Evolutionary conservation across 176 grass and related monocot genomes (phyloP), one percentile per base, ranked within the genome.

Genomic region (Carex parvula): DNA sequence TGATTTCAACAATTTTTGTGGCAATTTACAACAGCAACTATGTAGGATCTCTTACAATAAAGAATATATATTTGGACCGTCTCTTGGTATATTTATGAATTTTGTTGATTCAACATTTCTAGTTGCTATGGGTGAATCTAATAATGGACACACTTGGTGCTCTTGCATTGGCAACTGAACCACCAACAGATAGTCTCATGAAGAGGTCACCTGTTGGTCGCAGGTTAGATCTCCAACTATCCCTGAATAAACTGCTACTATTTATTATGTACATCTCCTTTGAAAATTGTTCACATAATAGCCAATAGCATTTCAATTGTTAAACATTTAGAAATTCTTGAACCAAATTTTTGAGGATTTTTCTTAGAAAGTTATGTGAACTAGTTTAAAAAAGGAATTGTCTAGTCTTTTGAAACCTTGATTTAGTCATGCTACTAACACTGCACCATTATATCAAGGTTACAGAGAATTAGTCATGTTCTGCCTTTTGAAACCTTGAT

Each of bases 121-220:
- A 98, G 96, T 92, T 98, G 88, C 88, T 98, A 39, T 98, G 96
- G 96, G 93, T 98, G 74, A 98, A 98, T 82, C 92, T 98, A 66
- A 98, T 98, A 17, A 98, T 98, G 96, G 96, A 98, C 83, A 98
- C 96, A 44, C 96, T 98, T 77, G 96, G 96, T 53, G 96, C 96
- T 81, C 89, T 98, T 77, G 96, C 96, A 60, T 94, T 98, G 88
- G 96, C 96, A 16, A 98, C 96, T 21, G 96, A 98, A 92, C 89
- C 93, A 83, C 96, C 96, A 57, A 95, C 93, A 8, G 91, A 98
- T 78, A 77, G 92, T 52, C 91, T 93, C 72, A 93, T 98, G 96
- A 92, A 79, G 78, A 86, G 80, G 6, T 8, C 20, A 62, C 96
- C 96, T 84, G 96, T 98, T 92, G 91, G 93, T 65, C 59, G 93